Conservation (phyloP, 202 grass and related monocot species). For the Digitaria exilis region DNA sequence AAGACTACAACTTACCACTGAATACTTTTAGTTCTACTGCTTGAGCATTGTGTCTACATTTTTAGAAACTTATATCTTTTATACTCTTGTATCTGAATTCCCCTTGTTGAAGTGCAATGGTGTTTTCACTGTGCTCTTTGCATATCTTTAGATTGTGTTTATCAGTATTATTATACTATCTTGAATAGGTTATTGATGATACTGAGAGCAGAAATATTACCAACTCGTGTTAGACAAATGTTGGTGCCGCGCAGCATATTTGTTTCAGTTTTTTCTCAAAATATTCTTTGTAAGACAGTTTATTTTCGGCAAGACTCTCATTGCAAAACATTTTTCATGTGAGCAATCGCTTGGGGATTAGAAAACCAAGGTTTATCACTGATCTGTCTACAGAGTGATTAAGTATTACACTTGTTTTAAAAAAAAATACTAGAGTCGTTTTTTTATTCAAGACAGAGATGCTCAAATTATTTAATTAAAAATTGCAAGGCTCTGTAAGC, state of each 20-base stretch:
- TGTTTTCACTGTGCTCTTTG: conserved; percentile 6
- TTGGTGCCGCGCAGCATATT: not conserved
- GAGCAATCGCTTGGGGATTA: not conserved
- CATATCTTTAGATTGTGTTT: conserved; percentile 1
- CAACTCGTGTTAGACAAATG: not conserved
- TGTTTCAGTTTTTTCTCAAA: not conserved
- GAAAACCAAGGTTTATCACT: not conserved
- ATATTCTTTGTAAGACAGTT: not conserved
- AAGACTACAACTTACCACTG: not conserved
- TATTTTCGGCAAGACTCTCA: not conserved
- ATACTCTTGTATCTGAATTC: not conserved
- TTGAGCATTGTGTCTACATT: not conserved
- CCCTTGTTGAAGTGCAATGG: conserved; percentile 8
- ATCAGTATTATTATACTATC: not conserved
- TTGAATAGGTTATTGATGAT: not conserved
- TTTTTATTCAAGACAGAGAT: not conserved
- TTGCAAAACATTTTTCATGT: conserved; percentile 16
- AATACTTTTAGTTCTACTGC: not conserved
- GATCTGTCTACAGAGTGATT: not conserved
- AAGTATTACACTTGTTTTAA: not conserved
- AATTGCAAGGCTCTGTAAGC: conserved; percentile 24
- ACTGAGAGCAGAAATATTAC: not conserved
- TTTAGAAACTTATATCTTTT: not conserved
- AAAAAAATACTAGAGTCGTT: not conserved
- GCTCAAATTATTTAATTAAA: conserved; percentile 23